Evolutionary conservation across 768 basidiomycete species (phyloP), one percentile per base, ranked within the genome.

Genomic region (Bullera alba): DNA sequence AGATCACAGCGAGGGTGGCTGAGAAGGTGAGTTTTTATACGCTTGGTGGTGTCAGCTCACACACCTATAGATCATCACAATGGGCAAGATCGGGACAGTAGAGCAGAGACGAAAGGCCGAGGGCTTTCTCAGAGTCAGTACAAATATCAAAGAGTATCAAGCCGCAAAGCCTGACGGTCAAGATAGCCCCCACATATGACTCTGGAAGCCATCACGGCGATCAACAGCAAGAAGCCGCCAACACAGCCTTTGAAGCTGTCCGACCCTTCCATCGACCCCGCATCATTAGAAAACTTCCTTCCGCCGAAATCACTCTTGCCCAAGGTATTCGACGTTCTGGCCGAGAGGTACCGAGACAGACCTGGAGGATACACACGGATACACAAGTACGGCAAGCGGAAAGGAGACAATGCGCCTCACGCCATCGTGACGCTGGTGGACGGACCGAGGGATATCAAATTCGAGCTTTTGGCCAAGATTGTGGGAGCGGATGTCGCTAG

Each of bases 291-390:
- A 81, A 25, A 72, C 73, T 29, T 76, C 86, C 41, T 45, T 16
- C 60, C 70, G 0, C 54, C 65, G 21, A 56, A 61, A 22, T 56
- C 67, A 6, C 56, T 72, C 32, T 73, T 91, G 22, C 81, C 84
- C n/a, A 92, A 88, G 68, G 76, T 99, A 17, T 93, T 95, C 70
- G 78, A 77, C 8, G 79, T 81, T 1, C 83, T 93, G 48, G 82
- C 89, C 0, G 66, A 80, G 56, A 85, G 95, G 39, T 99, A 96
- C 72, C 78, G 81, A 0, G 60, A 77, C 15, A 81, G 95, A 2
- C 83, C 84, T 2, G 95, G 95, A 1, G 95, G 95, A 7, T 99
- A 96, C 76, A 97, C 93, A 4, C 83, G 95, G 21, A 84, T 97
- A 54, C 83, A 89, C 71, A 88, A 84, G 70, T 87, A 83, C 57